Evolutionary conservation across 2,329 filamentous ascomycete species (phyloP), one percentile per base, ranked within the genome.

Genomic region (Plectosphaerella plurivora): DNA sequence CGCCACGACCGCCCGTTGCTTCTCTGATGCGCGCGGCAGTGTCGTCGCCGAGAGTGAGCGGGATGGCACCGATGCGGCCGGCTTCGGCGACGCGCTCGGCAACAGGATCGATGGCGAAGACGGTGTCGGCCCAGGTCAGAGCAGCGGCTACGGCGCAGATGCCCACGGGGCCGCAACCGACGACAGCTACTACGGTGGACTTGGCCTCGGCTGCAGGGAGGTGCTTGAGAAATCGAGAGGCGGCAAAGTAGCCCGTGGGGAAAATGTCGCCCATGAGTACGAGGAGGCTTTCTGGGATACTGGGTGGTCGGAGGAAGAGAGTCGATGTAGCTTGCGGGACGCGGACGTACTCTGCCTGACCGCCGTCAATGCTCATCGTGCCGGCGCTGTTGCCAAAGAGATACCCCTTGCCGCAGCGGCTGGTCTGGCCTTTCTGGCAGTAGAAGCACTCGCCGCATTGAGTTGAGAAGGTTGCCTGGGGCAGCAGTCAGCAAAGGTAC

Each of bases 221-320:
- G 22, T 15, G 5, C 45, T 46, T 33, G 11, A 46, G 24, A n/a
- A 46, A 46, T 6, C 45, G 45, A 8, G 45, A 46, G 22, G 45
- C 45, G 24, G 22, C 22, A 24, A 46, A 46, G 45, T 46, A 46
- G 5, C 45, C 45, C 22, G 45, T 46, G 11, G 45, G 22, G 15
- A 46, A 46, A 11, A 46, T 46, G 45, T 46, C 45, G 25, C 45
- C 45, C 45, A 46, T 46, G 4, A 46, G 45, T 6, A 46, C 45
- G 1, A 46, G 22, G 7, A 46, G 24, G 22, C 45, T 15, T n/a
- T 46, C 45, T 14, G 45, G 45, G 22, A 46, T 46, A 11, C 15
- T 28, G 22, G 14, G 10, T 11, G 45, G 45, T 18, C 14, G 22
- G 12, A n/a, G 45, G 15, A 46, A 14, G 11, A 46, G 45, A 5